Evolutionary conservation across 108 stramenopile genomes (phyloP).

Genomic region (Schizochytrium sp.): DNA sequence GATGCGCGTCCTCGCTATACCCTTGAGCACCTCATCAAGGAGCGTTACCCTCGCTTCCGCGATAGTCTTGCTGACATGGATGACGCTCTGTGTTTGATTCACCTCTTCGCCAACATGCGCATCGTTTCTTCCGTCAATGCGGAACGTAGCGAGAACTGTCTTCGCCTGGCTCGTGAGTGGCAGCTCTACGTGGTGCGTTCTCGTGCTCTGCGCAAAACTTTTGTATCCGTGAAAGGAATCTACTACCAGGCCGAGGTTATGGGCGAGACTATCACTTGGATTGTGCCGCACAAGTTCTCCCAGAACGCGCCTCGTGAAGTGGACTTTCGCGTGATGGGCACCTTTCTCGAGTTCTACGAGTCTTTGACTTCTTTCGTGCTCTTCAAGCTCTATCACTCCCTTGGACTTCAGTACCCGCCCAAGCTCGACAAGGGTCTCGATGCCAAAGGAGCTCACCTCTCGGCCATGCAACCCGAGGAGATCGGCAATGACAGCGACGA

Average conservation of each 20-base stretch:
- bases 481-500: constrained; percentile 60
- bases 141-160: constrained; percentile 84
- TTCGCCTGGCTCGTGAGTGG: constrained; percentile 89
- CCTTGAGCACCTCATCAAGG: constrained; percentile 94
- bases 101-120: constrained; percentile 93
- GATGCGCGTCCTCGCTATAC: constrained; percentile 87
- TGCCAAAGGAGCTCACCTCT: not conserved
- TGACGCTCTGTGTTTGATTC: constrained; percentile 92
- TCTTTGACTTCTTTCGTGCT: constrained; percentile 91
- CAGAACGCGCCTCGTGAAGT: constrained; percentile 92
- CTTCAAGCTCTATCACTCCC: constrained; percentile 91
- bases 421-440: constrained; percentile 25
- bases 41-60: constrained; percentile 96
- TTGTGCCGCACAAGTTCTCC: constrained; percentile 94
- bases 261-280: constrained; percentile 83
- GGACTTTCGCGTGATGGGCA: constrained; percentile 96
- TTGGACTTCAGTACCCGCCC: constrained; percentile 90
- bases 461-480: constrained; percentile 1
- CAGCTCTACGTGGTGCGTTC: constrained; percentile 89
- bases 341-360: constrained; percentile 99
- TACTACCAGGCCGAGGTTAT: constrained; percentile 90
- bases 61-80: constrained; percentile 96
- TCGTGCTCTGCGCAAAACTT: constrained; percentile 88
- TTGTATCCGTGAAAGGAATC: constrained; percentile 97
- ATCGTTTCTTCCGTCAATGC: constrained; percentile 76